Percentiles rank a stretch among this genome's conserved stretches.
Conservation (phyloP, 352 stramenopile genomes). For the Pythium brachiatum region DNA sequence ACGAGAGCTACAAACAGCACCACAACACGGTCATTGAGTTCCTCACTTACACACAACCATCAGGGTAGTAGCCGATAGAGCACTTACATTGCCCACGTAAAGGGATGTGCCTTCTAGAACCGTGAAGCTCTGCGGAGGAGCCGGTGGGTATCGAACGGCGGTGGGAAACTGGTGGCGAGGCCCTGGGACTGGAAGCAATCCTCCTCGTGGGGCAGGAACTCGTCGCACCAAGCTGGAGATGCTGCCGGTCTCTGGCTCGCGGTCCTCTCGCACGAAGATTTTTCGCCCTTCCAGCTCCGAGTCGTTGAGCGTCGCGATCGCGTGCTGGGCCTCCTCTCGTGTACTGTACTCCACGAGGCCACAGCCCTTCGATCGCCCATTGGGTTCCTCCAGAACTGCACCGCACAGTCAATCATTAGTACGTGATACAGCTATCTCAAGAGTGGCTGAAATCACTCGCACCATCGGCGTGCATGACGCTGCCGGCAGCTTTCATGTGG, state of each 20-base stretch:
- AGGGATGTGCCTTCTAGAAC: conserved; percentile 39
- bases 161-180: neutral
- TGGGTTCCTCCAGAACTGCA: conserved; percentile 71
- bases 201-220: conserved; percentile 1
- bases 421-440: neutral
- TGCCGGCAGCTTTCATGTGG: conserved; percentile 88
- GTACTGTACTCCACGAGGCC: conserved; percentile 72
- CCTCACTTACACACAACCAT: neutral
- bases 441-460: neutral
- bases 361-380: conserved; percentile 90
- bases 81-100: conserved; percentile 76
- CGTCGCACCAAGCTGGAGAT: conserved; percentile 63
- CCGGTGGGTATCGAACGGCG: conserved; percentile 3
- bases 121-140: neutral
- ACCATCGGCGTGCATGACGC: conserved; percentile 82
- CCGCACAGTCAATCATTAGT: conserved; percentile 6
- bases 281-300: conserved; percentile 90
- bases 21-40: conserved; percentile 1
- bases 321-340: conserved; percentile 71
- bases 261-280: conserved; percentile 88
- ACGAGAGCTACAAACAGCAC: conserved; percentile 58
- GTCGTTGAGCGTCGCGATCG: conserved; percentile 91
- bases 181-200: neutral
- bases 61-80: neutral
- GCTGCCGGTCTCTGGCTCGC: conserved; percentile 63